A percentile compares a stretch with the other conserved stretches of the same genome.
These are phyloP conservation scores for Suillus subluteus DNA, from an alignment of 768 basidiomycete species.

Conservation along the genomic window DNA sequence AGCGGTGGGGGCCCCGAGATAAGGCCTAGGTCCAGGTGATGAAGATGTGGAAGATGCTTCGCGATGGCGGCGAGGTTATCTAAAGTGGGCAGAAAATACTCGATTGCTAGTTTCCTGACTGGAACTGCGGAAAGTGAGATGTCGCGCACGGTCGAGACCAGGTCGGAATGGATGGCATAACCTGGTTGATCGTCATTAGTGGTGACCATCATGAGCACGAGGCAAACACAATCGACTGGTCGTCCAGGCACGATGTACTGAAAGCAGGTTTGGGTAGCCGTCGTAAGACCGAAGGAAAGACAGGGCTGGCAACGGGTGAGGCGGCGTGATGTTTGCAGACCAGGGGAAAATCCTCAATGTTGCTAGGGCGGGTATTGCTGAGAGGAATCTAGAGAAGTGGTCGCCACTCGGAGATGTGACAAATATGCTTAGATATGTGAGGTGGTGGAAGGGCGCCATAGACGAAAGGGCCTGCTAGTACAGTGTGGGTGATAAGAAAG, in stretches of 20 bases:
- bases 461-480: neutral
- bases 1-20: neutral
- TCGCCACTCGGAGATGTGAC: neutral
- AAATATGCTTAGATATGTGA: constrained; percentile 4
- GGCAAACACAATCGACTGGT: neutral
- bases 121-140: constrained; percentile 2
- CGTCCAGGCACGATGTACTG: constrained; percentile 5
- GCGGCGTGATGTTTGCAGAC: constrained; percentile 2
- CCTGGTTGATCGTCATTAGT: neutral
- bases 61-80: neutral
- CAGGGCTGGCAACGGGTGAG: neutral
- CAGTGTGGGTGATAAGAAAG: neutral
- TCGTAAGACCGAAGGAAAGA: constrained; percentile 7
- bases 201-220: neutral
- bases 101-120: neutral
- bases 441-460: neutral
- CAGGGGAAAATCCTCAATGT: constrained; percentile 1
- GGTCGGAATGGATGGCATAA: neutral
- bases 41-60: constrained; percentile 1
- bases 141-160: neutral
- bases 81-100: constrained; percentile 2
- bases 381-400: neutral
- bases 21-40: neutral
- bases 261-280: neutral
- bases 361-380: neutral